A percentile compares a stretch with the other conserved stretches of the same genome.
Evolutionary conservation across 768 basidiomycete species (phyloP).

Genomic region (Suillus luteus): DNA sequence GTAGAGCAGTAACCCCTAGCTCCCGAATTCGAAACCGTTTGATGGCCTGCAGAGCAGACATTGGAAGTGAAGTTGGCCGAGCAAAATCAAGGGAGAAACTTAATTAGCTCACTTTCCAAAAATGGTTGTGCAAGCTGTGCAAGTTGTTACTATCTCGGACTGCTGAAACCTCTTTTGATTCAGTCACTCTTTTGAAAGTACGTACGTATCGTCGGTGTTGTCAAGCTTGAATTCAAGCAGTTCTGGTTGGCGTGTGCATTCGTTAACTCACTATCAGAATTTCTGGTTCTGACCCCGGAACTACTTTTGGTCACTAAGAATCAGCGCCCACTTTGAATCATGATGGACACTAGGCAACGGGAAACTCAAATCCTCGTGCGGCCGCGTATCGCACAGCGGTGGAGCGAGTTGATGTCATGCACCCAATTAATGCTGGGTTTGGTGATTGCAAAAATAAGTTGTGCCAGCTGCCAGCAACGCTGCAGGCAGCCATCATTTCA

Average conservation of each 20-base stretch:
- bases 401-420: neutral
- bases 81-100: neutral
- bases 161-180: neutral
- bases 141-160: too few relatives aligned
- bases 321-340: too few relatives aligned
- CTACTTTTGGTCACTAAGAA: too few relatives aligned
- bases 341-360: too few relatives aligned
- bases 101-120: neutral
- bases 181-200: neutral
- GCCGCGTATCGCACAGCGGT: neutral
- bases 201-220: neutral
- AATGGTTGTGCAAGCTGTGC: neutral
- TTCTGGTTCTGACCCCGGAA: neutral
- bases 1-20: constrained; percentile 20
- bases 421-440: neutral
- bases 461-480: neutral
- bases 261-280: neutral
- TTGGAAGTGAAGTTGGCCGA: neutral
- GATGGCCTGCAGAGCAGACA: constrained; percentile 20
- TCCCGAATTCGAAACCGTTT: constrained; percentile 30
- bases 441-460: neutral
- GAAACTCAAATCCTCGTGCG: neutral
- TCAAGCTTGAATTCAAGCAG: neutral
- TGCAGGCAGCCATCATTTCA: neutral
- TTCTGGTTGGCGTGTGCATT: neutral